These are phyloP conservation scores for Corymbia calophylla DNA, from an alignment of 441 rosid genomes.

Conservation along the genomic window DNA sequence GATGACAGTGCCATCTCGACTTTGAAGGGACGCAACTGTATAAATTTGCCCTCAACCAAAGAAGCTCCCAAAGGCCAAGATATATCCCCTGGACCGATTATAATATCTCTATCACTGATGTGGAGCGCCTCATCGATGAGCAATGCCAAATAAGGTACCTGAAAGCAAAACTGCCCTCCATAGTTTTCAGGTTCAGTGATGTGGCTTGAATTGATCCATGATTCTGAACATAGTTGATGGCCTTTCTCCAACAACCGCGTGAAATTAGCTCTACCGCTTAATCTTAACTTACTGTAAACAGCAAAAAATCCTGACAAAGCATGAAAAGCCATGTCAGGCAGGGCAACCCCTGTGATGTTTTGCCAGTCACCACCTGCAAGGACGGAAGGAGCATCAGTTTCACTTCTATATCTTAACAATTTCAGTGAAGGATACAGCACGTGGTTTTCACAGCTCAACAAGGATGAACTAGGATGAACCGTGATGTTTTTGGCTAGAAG, in stretches of 20 bases:
- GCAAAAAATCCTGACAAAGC: conserved; percentile 57
- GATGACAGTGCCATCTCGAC: background rate
- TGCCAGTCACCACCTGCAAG: conserved; percentile 28
- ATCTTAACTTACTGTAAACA: conserved; percentile 28
- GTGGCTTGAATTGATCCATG: conserved; percentile 15
- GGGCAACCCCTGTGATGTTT: conserved; percentile 14
- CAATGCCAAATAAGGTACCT: conserved; percentile 38
- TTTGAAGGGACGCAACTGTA: conserved; percentile 9
- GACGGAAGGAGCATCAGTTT: background rate
- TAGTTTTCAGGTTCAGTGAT: conserved; percentile 11
- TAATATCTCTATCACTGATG: conserved; percentile 23
- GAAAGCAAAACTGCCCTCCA: conserved; percentile 32
- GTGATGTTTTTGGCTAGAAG: background rate
- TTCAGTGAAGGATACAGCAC: background rate
- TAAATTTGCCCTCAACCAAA: conserved; percentile 34
- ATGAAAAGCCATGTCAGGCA: conserved; percentile 26
- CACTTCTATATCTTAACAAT: background rate
- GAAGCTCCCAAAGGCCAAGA: conserved; percentile 71
- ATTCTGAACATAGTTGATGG: conserved; percentile 30
- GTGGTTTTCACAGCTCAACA: background rate
- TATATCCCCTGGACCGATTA: conserved; percentile 49
- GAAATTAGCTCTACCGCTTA: conserved; percentile 31
- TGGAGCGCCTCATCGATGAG: conserved; percentile 37
- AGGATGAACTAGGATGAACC: background rate
- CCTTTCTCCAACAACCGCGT: conserved; percentile 38